phyloP scores from a whole-genome alignment of 352 stramenopile species.

The Phytophthora kernoviae region DNA sequence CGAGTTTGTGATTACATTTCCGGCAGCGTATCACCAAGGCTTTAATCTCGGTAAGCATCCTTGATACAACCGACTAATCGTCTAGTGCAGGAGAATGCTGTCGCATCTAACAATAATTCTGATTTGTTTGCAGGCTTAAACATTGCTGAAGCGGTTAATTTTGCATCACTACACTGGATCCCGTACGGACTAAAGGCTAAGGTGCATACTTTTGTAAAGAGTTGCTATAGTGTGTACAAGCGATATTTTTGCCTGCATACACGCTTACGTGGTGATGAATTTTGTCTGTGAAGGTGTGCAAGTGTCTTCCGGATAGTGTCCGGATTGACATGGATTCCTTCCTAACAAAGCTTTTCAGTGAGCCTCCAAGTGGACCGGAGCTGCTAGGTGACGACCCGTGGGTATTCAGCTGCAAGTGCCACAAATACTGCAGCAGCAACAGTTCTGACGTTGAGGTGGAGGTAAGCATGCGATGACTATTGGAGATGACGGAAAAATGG shows the following conservation, averaged over 20 bases:
- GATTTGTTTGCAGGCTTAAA: constrained; percentile 78
- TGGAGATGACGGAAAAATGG: too few relatives aligned
- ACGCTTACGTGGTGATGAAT: not conserved
- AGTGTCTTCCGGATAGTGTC: constrained; percentile 83
- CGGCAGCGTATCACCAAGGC: constrained; percentile 86
- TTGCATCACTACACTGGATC: constrained; percentile 88
- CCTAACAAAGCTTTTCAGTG: constrained; percentile 66
- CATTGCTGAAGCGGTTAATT: constrained; percentile 92
- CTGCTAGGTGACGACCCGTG: constrained; percentile 63
- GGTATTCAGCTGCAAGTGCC: constrained; percentile 77
- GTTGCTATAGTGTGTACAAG: not conserved
- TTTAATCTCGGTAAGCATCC: constrained; percentile 83
- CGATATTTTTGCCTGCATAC: not conserved
- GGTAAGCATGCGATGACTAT: too few relatives aligned
- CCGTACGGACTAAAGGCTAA: constrained; percentile 78
- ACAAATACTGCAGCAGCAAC: constrained; percentile 70
- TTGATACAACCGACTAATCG: too few relatives aligned
- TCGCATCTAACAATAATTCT: not conserved
- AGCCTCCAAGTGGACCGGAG: constrained; percentile 30
- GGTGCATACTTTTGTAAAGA: constrained; percentile 22
- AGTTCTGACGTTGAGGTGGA: constrained; percentile 54
- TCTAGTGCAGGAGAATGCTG: not conserved
- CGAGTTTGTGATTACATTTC: constrained; percentile 94
- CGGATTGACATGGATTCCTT: constrained; percentile 89
- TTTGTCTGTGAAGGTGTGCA: constrained; percentile 63